These are phyloP conservation scores for Canariomyces notabilis DNA, from an alignment of 2,329 filamentous ascomycete genomes.

Conservation along the genomic window DNA sequence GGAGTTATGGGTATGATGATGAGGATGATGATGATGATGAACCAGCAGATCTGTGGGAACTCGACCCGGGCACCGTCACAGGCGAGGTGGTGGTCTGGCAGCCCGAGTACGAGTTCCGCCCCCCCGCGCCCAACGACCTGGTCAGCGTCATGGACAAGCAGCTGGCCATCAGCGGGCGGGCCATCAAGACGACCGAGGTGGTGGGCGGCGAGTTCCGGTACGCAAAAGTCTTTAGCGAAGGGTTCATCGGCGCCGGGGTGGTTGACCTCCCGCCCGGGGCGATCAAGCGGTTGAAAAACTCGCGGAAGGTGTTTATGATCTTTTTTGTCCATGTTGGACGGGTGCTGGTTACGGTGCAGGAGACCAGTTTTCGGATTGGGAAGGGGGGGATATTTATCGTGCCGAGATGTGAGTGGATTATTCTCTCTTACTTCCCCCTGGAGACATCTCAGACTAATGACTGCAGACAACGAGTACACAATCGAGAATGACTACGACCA, in stretches of 20 bases:
- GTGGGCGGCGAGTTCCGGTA: constrained; percentile 73
- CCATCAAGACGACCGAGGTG: constrained; percentile 55
- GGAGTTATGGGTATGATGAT: constrained; percentile 18
- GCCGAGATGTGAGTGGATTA: constrained; percentile 68
- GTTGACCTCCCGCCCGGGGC: constrained; percentile 81
- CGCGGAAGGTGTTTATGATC: constrained; percentile 91
- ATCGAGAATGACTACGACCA: constrained; percentile 74
- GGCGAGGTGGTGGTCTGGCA: constrained; percentile 63
- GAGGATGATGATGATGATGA: constrained; percentile 29
- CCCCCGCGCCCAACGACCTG: constrained; percentile 51
- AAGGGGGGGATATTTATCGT: constrained; percentile 93
- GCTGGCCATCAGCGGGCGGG: constrained; percentile 51
- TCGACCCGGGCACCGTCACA: constrained; percentile 56
- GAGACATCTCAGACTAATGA: constrained; percentile 12
- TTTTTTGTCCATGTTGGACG: constrained; percentile 86
- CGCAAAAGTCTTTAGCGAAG: constrained; percentile 76
- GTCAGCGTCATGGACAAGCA: constrained; percentile 51
- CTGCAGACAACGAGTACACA: constrained; percentile 85
- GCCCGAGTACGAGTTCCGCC: constrained; percentile 48
- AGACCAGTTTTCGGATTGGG: constrained; percentile 72
- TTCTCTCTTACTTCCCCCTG: not conserved
- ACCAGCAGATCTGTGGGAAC: constrained; percentile 62
- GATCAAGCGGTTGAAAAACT: constrained; percentile 86
- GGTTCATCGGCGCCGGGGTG: constrained; percentile 85
- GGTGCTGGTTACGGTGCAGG: constrained; percentile 72